phyloP scores from a whole-genome alignment of 768 basidiomycete species.

The Leccinum longicurvipes region DNA sequence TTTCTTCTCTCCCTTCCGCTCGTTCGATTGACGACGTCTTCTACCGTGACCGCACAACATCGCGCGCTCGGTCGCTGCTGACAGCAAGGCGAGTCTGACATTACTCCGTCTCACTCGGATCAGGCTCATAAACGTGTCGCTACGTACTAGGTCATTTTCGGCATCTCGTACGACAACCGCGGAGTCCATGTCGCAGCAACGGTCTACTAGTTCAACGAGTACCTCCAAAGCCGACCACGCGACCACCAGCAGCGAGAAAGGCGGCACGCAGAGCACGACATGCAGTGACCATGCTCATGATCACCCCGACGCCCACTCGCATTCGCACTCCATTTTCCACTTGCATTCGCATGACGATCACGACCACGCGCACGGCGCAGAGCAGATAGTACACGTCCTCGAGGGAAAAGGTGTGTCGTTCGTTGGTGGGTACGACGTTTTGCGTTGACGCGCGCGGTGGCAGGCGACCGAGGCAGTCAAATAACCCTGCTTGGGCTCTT shows the following conservation, averaged over 20 bases:
- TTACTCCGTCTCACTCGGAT: background rate
- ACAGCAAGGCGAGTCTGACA: constrained; percentile 14
- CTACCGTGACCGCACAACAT: background rate
- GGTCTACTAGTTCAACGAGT: constrained; percentile 16
- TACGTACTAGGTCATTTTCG: constrained; percentile 14
- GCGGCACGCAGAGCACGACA: background rate
- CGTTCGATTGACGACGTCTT: background rate
- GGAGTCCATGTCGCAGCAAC: constrained; percentile 24
- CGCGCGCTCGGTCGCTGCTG: background rate
- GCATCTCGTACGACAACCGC: background rate
- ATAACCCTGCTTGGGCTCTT: constrained; percentile 85
- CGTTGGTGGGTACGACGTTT: background rate
- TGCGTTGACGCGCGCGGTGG: background rate
- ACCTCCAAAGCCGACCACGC: constrained; percentile 23
- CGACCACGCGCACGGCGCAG: constrained; percentile 57
- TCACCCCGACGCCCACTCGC: constrained; percentile 40
- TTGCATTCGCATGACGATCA: constrained; percentile 62
- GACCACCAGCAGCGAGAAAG: constrained; percentile 25
- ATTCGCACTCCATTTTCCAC: constrained; percentile 65
- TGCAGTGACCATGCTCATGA: constrained; percentile 37
- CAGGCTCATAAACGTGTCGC: constrained; percentile 5
- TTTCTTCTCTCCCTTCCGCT: background rate
- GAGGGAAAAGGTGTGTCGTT: constrained; percentile 55
- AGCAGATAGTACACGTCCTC: constrained; percentile 65
- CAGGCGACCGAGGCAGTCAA: constrained; percentile 77